Evolutionary conservation across 305 asterid genomes (phyloP).

Genomic region (Fraxinus albicans): DNA sequence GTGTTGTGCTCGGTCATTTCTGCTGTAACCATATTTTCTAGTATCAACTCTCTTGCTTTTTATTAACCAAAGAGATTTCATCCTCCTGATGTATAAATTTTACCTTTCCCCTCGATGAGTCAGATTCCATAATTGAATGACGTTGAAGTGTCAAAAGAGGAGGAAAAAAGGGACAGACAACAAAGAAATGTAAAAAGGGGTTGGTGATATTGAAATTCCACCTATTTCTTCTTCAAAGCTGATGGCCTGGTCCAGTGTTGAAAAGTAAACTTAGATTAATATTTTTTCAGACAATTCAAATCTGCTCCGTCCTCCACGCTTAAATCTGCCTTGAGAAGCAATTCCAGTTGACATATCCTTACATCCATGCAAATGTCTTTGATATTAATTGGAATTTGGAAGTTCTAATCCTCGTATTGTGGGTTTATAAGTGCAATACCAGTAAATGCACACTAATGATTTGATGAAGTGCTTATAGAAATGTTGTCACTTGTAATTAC

Average conservation of each 20-base stretch:
- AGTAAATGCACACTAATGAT: background rate
- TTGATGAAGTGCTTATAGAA: background rate
- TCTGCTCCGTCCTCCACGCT: background rate
- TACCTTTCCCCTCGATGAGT: background rate
- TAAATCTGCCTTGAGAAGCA: background rate
- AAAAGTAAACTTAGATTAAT: background rate
- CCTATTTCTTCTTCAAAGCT: background rate
- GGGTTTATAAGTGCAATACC: background rate
- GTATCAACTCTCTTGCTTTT: background rate
- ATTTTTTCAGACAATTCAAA: background rate
- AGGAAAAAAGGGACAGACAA: background rate
- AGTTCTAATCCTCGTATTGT: background rate
- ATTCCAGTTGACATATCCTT: background rate
- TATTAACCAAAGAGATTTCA: background rate
- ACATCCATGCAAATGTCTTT: background rate
- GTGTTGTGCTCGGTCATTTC: background rate
- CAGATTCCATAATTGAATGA: background rate
- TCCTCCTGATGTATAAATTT: background rate
- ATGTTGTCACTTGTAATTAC: background rate
- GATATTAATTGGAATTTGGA: background rate
- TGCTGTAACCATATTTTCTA: background rate
- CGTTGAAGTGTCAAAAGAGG: background rate
- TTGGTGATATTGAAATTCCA: background rate
- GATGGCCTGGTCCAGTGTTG: background rate
- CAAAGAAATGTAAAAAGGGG: background rate